Evolutionary conservation across 129 eudicot genomes (phyloP), one percentile per base, ranked within the genome.

Genomic region (Kitagawia praeruptora): DNA sequence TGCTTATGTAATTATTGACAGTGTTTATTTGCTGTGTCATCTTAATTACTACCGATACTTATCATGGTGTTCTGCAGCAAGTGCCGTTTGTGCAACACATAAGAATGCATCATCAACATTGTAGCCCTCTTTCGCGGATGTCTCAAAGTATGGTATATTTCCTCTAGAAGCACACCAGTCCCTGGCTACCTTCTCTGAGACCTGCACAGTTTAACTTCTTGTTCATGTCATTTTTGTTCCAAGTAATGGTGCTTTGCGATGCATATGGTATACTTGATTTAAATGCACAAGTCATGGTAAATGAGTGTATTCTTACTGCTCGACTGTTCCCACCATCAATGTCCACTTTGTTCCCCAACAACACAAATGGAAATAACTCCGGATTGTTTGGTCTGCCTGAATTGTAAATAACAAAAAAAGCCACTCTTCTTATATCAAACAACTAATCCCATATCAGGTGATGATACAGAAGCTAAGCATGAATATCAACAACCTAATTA

Each of bases 261-360:
- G 19, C 4, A 49, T 49, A 0, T 49, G 21, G 16, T 47, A 11
- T 47, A 47, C 12, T 11, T 10, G 1, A 2, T 47, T 48, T 48
- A 4, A 3, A 16, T 31, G 34, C 34, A 49, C 21, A 15, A 54
- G 63, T 54, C 63, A 19, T 6, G 7, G 63, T 54, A 54, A 54
- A 5, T 1, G 34, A 31, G 23, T 54, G 8, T 0, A 79, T 15
- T 39, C 89, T 91, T 76, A 93, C 98, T 48, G 66, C 89, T 18
- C 97, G 81, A 77, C 92, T 86, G 15, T 74, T 84, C 45, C 98
- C 98, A 53, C 89, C 93, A 67, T 87, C 85, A 5, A 88, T 47
- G 80, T 94, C 98, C 40, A 91, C 86, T 77, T 94, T 94, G 84
- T 94, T 94, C 47, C 98, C 98, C 16, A 94, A 45, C 71, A 94